Conservation (phyloP, 148 eudicot genomes). For the Fallopia convolvulus region DNA sequence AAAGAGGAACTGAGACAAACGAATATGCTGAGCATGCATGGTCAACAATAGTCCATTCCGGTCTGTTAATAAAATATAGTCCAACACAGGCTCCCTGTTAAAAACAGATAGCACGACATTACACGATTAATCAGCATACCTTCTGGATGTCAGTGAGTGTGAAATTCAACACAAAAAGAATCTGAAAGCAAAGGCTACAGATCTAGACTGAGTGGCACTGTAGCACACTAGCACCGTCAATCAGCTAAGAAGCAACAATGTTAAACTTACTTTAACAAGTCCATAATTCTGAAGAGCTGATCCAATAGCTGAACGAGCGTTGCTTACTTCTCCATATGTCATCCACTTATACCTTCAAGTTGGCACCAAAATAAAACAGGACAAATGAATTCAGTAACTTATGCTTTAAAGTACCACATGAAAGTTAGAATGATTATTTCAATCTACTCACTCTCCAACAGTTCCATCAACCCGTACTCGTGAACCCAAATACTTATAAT, state of each 20-base stretch:
- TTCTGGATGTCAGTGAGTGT: not conserved
- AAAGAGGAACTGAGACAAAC: slow-evolving; percentile 75
- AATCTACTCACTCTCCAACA: slow-evolving; percentile 83
- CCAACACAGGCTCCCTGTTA: slow-evolving; percentile 80
- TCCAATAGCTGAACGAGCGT: slow-evolving; percentile 80
- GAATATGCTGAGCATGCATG: slow-evolving; percentile 97
- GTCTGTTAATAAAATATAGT: slow-evolving; percentile 82
- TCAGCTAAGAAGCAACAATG: no score
- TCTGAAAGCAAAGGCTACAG: not conserved
- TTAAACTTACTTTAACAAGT: slow-evolving; percentile 45
- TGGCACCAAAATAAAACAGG: slow-evolving; percentile 6
- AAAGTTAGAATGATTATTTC: not conserved
- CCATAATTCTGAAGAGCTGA: slow-evolving; percentile 78
- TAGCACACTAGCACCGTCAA: no score
- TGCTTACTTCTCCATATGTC: slow-evolving; percentile 89
- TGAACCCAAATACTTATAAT: slow-evolving; percentile 87
- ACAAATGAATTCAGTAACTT: not conserved
- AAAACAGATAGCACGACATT: not conserved
- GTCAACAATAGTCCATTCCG: slow-evolving; percentile 93
- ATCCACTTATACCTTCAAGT: slow-evolving; percentile 86
- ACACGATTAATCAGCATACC: not conserved
- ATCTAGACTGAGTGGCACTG: no score
- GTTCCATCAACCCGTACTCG: slow-evolving; percentile 90
- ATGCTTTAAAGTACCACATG: not conserved
- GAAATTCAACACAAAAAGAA: not conserved